phyloP scores from a whole-genome alignment of 805 yeast species.

The Myxozyma lipomycoides region DNA sequence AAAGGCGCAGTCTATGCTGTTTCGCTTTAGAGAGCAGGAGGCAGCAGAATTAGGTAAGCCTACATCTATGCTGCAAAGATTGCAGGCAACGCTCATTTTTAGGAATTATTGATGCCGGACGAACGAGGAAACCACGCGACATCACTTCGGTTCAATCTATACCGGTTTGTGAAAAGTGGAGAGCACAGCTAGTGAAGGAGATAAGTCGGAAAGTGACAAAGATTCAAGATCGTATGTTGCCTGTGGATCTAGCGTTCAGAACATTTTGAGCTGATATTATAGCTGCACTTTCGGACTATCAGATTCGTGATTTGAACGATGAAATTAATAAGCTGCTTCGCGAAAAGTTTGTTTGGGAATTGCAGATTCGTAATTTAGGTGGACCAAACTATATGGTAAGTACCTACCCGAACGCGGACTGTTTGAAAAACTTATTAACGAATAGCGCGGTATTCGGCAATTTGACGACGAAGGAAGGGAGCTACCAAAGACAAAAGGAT shows the following conservation, averaged over 20 bases:
- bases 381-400: slow-evolving; percentile 60
- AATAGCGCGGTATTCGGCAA: slow-evolving; percentile 18
- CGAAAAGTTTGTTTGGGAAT: slow-evolving; percentile 76
- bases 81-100: background rate
- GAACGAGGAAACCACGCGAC: slow-evolving; percentile 57
- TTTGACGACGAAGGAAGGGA: slow-evolving; percentile 30
- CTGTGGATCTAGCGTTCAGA: no score
- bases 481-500: slow-evolving; percentile 46
- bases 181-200: slow-evolving; percentile 58
- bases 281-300: slow-evolving; percentile 51
- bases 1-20: slow-evolving; percentile 67
- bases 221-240: slow-evolving; percentile 57
- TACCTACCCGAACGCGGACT: slow-evolving; percentile 23
- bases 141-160: slow-evolving; percentile 52
- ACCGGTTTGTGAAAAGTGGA: slow-evolving; percentile 68
- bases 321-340: slow-evolving; percentile 59
- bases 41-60: slow-evolving; percentile 51
- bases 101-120: slow-evolving; percentile 49
- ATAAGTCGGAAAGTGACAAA: slow-evolving; percentile 56
- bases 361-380: slow-evolving; percentile 63
- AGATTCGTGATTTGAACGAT: slow-evolving; percentile 71
- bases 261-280: background rate
- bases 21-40: slow-evolving; percentile 59
- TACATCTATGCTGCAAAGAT: background rate
- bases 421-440: background rate